These are phyloP conservation scores for Salix udensis DNA, from an alignment of 345 rosid species.

Conservation along the genomic window DNA sequence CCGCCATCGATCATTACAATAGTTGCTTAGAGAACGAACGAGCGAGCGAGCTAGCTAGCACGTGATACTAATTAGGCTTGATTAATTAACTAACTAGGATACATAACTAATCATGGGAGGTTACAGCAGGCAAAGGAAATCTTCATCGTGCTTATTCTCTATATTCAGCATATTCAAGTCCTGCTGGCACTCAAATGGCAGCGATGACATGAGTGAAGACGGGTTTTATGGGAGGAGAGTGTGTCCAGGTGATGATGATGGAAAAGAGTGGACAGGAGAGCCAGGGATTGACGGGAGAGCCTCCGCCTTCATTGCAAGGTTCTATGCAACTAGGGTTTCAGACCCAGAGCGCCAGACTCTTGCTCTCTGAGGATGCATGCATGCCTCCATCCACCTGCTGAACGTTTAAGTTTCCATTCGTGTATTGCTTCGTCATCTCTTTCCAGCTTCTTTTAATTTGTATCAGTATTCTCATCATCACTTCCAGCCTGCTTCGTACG, in stretches of 20 bases:
- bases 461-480: background rate
- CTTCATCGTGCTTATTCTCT: slow-evolving; percentile 34
- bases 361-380: slow-evolving; percentile 17
- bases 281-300: slow-evolving; percentile 76
- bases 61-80: too few relatives aligned
- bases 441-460: background rate
- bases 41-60: too few relatives aligned
- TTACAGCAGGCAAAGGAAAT: slow-evolving; percentile 39
- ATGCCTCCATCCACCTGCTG: too few relatives aligned
- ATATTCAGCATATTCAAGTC: slow-evolving; percentile 48
- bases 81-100: background rate
- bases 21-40: too few relatives aligned
- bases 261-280: slow-evolving; percentile 29
- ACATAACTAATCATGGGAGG: background rate
- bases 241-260: slow-evolving; percentile 61
- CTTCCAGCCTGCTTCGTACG: too few relatives aligned
- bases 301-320: slow-evolving; percentile 59
- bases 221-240: slow-evolving; percentile 38
- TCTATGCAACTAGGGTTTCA: slow-evolving; percentile 50
- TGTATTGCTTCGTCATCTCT: background rate
- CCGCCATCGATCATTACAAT: too few relatives aligned
- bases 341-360: slow-evolving; percentile 43
- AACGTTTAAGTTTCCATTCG: background rate
- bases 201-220: slow-evolving; percentile 55
- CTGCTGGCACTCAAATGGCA: slow-evolving; percentile 46